Evolutionary conservation across 2,329 filamentous ascomycete genomes (phyloP), one percentile per base, ranked within the genome.

Genomic region (Knoxdaviesia proteae): DNA sequence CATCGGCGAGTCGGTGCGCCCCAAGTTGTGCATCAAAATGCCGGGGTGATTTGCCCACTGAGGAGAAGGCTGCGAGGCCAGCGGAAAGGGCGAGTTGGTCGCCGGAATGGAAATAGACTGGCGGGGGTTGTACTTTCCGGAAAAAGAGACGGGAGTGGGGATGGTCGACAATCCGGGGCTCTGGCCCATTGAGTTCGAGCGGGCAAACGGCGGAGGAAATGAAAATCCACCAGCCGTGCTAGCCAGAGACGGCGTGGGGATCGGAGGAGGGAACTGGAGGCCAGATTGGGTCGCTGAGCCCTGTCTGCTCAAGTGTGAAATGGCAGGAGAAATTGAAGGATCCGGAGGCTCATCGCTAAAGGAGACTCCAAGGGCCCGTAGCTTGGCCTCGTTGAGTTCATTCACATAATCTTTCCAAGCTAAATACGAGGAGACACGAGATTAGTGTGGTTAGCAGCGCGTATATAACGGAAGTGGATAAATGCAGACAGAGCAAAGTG

Each of bases 321-420:
- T 65, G n/a, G 64, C 72, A 7, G 78, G 77, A 9, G 84, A 88
- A 49, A 79, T 68, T 4, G 75, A 74, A 37, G 67, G 61, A 4
- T 20, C 20, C 20, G 20, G 20, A 20, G 20, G 20, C 20, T 20
- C 20, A 20, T 20, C 20, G 20, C 20, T 20, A 20, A 20, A 20
- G 20, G 20, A 86, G 8, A 96, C 90, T 49, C 90, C 90, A 44
- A 98, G 68, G 41, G 88, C 87, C 47, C 86, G 77, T 42, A 98
- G 67, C 61, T 94, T 98, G 47, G 88, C 84, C 61, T 98, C 90
- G 50, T 83, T 77, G 34, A 96, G 64, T 49, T 80, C 78, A 43
- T 80, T 72, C 45, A 87, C 80, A 57, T 96, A 94, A 31, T 75
- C 67, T 53, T 84, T 80, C 71, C 71, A 76, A 1, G 69, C 68